Evolutionary conservation across 495 filamentous ascomycete species (phyloP).

Genomic region (Alectoria sarmentosa): DNA sequence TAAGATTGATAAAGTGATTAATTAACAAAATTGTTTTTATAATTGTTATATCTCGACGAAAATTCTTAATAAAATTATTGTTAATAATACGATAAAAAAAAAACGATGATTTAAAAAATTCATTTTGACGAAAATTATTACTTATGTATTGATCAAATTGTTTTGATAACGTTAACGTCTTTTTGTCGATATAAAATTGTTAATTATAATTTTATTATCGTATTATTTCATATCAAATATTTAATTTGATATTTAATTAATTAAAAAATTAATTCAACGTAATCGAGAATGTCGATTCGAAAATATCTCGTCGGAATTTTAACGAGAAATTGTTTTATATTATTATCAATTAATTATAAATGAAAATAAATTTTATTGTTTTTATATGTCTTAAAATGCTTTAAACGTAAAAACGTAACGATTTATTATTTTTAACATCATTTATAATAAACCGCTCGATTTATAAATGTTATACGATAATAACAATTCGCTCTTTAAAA

Average conservation of each 20-base stretch:
- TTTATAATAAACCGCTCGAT: too few species aligned
- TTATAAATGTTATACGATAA: not conserved
- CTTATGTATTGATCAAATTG: not conserved
- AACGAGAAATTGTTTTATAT: not conserved
- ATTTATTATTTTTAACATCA: not conserved
- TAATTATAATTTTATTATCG: not conserved
- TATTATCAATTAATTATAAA: not conserved
- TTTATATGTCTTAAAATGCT: not conserved
- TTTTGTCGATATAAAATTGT: not conserved
- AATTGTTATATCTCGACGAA: too few species aligned
- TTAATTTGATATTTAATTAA: not conserved
- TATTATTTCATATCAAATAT: not conserved
- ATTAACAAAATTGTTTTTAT: too few species aligned
- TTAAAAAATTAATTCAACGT: not conserved
- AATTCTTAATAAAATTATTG: too few species aligned
- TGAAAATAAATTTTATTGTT: not conserved
- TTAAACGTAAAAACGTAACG: not conserved
- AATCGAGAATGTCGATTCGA: too few species aligned
- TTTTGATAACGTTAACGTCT: not conserved
- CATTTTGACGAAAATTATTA: too few species aligned
- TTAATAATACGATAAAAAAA: too few species aligned
- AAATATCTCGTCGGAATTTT: too few species aligned
- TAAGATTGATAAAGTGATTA: too few species aligned
- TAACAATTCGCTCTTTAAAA: not conserved
- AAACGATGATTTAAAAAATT: too few species aligned